phyloP scores from a whole-genome alignment of 495 filamentous ascomycete species.

The Trichoderma gamsii region DNA sequence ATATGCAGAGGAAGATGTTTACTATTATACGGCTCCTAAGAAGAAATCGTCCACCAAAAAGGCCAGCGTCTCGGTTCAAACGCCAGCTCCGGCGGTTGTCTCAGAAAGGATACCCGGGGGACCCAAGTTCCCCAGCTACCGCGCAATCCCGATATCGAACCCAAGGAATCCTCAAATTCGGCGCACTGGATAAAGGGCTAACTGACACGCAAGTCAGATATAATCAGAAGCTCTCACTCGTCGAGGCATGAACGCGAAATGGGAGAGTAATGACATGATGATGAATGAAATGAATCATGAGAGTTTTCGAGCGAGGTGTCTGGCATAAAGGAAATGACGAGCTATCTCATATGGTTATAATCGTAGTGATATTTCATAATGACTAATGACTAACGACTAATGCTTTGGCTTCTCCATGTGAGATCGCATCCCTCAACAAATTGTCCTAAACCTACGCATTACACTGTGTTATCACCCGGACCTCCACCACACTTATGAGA shows the following conservation, averaged over 20 bases:
- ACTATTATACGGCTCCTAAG: neutral
- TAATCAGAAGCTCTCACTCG: too few relatives aligned
- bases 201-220: too few relatives aligned
- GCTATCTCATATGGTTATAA: neutral
- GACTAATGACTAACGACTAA: slow-evolving; percentile 3
- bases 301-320: neutral
- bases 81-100: neutral
- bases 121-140: slow-evolving; percentile 8
- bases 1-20: neutral
- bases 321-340: neutral
- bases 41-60: neutral
- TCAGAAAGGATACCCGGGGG: slow-evolving; percentile 15
- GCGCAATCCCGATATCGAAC: slow-evolving; percentile 15
- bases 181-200: neutral
- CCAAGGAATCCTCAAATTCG: slow-evolving; percentile 13
- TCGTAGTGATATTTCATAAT: neutral
- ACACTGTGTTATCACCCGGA: neutral
- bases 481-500: slow-evolving; percentile 12
- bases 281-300: too few relatives aligned
- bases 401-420: neutral
- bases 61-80: neutral
- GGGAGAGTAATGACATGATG: too few relatives aligned
- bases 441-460: neutral
- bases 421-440: neutral
- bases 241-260: too few relatives aligned